A percentile compares a stretch with the other conserved stretches of the same genome.
Conservation (phyloP, 2,329 filamentous ascomycete genomes). For the Xylariaceae sp. region DNA sequence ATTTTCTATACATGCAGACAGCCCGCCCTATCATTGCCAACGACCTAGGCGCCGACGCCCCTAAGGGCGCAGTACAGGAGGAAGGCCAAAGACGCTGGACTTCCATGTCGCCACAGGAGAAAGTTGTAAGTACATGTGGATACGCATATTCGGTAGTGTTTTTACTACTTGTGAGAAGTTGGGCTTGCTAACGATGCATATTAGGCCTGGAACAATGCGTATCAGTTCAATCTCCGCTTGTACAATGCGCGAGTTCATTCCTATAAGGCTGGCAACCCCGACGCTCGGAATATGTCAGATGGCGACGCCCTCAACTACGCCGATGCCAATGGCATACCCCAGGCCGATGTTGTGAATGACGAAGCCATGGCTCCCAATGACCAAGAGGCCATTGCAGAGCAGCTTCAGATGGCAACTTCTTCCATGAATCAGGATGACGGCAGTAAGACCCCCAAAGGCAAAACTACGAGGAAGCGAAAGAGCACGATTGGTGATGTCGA, state of each 20-base stretch:
- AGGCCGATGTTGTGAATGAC: conserved; percentile 47
- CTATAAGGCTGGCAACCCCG: conserved; percentile 57
- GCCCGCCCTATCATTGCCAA: conserved; percentile 77
- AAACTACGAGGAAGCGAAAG: conserved; percentile 55
- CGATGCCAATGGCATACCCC: conserved; percentile 53
- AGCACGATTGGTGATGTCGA: conserved; percentile 45
- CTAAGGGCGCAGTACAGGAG: conserved; percentile 81
- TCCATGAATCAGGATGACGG: conserved; percentile 36
- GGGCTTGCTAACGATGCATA: conserved; percentile 14
- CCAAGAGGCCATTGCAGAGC: conserved; percentile 56
- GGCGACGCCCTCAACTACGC: conserved; percentile 58
- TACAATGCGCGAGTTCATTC: conserved; percentile 63
- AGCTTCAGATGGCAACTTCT: conserved; percentile 47
- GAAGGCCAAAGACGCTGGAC: conserved; percentile 86
- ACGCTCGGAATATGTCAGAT: conserved; percentile 58
- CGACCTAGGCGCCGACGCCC: conserved; percentile 69
- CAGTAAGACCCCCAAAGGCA: conserved; percentile 55
- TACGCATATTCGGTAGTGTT: background rate
- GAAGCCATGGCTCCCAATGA: conserved; percentile 45
- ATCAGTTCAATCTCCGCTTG: conserved; percentile 62
- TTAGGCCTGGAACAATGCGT: conserved; percentile 60
- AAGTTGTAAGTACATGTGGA: conserved; percentile 42
- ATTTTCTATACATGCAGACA: conserved; percentile 91
- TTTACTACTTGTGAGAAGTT: background rate
- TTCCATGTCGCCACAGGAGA: conserved; percentile 69